Percentiles rank a stretch among this genome's conserved stretches.
These are phyloP conservation scores for Alloascoidea africana DNA, from an alignment of 805 yeast species.

Conservation along the genomic window DNA sequence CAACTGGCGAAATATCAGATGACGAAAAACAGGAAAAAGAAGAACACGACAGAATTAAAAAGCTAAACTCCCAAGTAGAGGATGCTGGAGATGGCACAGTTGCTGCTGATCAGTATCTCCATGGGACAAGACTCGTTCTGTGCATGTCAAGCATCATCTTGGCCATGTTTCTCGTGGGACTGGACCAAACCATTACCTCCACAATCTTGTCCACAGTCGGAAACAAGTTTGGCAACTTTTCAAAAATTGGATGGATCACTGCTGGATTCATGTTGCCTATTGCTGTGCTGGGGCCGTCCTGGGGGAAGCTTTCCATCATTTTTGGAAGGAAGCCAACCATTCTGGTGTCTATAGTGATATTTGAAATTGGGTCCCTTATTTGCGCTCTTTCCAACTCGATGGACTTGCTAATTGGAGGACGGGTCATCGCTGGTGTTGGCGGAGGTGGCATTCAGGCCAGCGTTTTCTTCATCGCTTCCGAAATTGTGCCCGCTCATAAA, in stretches of 20 bases:
- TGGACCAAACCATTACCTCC: too few species aligned
- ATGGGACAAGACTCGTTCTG: too few species aligned
- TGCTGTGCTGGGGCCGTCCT: conserved; percentile 35
- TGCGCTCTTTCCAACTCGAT: conserved; percentile 18
- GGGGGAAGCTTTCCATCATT: conserved; percentile 41
- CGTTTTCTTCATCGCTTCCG: conserved; percentile 34
- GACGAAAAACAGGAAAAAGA: too few species aligned
- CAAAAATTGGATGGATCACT: conserved; percentile 43
- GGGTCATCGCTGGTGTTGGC: conserved; percentile 40
- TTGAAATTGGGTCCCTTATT: conserved; percentile 18
- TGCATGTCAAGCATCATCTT: too few species aligned
- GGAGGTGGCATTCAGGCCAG: conserved; percentile 44
- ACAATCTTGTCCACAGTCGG: too few species aligned
- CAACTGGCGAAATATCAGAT: too few species aligned
- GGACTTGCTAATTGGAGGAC: conserved; percentile 44
- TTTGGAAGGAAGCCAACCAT: conserved; percentile 34
- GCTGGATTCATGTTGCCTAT: conserved; percentile 39
- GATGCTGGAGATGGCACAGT: too few species aligned
- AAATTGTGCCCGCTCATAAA: conserved; percentile 9
- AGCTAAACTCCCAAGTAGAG: too few species aligned
- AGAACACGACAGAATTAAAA: too few species aligned
- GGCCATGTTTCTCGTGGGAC: too few species aligned
- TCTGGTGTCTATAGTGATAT: conserved; percentile 20
- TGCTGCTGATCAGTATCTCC: too few species aligned
- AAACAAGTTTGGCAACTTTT: conserved; percentile 31